A percentile compares a stretch with the other conserved stretches of the same genome.
These are phyloP conservation scores for Ceratobasidium sp. DNA, from an alignment of 1,284 basidiomycete species.

Conservation along the genomic window DNA sequence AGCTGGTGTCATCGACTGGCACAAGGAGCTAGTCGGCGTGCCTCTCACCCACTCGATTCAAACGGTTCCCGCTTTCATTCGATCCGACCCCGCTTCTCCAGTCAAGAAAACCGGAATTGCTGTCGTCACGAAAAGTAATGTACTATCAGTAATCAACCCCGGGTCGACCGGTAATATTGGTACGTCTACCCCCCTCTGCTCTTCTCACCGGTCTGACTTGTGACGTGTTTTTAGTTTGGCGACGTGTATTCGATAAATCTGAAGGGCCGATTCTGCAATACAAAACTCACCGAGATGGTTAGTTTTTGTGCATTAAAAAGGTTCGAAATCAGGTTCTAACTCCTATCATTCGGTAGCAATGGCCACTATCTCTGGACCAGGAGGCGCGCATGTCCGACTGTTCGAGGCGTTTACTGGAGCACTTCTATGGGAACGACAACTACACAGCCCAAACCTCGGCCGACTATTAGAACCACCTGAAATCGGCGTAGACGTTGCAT, in stretches of 20 bases:
- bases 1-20: constrained; percentile 87
- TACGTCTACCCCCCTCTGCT: constrained; percentile 53
- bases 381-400: constrained; percentile 72
- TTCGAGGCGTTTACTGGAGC: constrained; percentile 72
- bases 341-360: constrained; percentile 58
- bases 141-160: constrained; percentile 78
- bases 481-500: constrained; percentile 56
- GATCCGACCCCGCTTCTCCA: constrained; percentile 41
- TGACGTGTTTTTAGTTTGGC: constrained; percentile 69
- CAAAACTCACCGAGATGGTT: constrained; percentile 67
- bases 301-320: constrained; percentile 36
- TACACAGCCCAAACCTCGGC: constrained; percentile 60
- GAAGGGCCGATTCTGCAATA: constrained; percentile 76
- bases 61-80: constrained; percentile 66
- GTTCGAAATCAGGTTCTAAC: background rate
- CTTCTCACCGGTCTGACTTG: background rate
- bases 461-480: constrained; percentile 60
- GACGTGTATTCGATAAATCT: constrained; percentile 68
- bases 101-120: constrained; percentile 59
- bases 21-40: constrained; percentile 75
- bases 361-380: constrained; percentile 76
- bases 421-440: constrained; percentile 69
- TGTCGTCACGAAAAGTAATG: constrained; percentile 76
- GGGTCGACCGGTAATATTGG: constrained; percentile 71
- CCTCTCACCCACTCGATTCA: constrained; percentile 60